phyloP scores from a whole-genome alignment of 2,329 filamentous ascomycete genomes.

The Pseudogymnoascus sp. region DNA sequence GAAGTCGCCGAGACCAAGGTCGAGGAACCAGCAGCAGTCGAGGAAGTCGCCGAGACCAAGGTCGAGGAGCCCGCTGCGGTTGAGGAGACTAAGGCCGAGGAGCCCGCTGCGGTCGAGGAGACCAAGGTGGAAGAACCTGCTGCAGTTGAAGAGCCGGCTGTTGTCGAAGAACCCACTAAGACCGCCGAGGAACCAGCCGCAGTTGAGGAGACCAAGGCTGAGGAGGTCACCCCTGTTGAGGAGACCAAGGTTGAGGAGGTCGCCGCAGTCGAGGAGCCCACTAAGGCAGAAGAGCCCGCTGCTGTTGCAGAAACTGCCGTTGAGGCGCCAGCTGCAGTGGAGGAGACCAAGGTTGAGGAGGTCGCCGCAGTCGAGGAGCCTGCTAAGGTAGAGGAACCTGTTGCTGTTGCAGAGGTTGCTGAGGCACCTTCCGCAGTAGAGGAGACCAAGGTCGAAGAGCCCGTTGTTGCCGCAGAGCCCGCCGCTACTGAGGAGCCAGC shows the following conservation, averaged over 20 bases:
- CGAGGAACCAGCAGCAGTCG: neutral
- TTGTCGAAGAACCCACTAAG: neutral
- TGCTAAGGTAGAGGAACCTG: neutral
- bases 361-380: neutral
- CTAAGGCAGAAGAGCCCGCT: no score
- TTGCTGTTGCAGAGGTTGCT: neutral
- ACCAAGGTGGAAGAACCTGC: neutral
- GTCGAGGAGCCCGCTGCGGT: neutral
- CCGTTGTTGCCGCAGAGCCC: neutral
- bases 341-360: neutral
- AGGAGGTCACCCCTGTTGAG: neutral
- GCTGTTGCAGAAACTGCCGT: neutral
- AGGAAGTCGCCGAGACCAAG: neutral
- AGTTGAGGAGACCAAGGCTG: neutral
- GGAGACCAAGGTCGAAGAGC: neutral
- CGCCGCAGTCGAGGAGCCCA: neutral
- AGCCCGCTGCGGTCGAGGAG: neutral
- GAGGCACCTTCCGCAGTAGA: neutral
- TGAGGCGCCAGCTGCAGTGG: neutral
- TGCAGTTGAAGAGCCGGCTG: neutral
- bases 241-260: neutral
- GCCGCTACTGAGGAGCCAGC: neutral
- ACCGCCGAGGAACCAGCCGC: neutral
- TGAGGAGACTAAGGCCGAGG: neutral
- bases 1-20: neutral